Evolutionary conservation across 2,329 filamentous ascomycete species (phyloP), one percentile per base, ranked within the genome.

Genomic region (Pseudopyrenochaeta lycopersici): DNA sequence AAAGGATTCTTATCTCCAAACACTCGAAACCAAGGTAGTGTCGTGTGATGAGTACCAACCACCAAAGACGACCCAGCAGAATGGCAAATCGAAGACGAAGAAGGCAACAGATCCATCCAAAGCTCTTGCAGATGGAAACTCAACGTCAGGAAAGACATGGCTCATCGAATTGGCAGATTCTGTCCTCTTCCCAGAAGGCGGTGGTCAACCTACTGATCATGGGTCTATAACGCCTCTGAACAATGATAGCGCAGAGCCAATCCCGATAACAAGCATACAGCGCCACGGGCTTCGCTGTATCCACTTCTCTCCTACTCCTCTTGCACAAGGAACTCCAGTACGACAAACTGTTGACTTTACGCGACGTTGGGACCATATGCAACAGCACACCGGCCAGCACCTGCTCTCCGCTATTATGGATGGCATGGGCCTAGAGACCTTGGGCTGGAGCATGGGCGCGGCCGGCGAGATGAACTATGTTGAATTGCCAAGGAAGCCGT

Each of bases 271-370:
- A 18, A 70, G 57, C 40, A 60, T 73, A 18, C 67, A 73, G 46
- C 67, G 70, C 18, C 70, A 72, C 45, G 70, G 85, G 79, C 68
- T 97, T 85, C 29, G 82, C 80, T 59, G 87, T 80, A 59, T 91
- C 70, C 0, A 89, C 89, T 23, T 89, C 90, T 94, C 93, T 94
- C 38, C 93, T 90, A 68, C 92, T 94, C 12, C 92, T 89, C 86
- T 97, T 92, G 18, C 96, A 81, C 0, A 94, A 90, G 40, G 93
- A 84, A 71, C 63, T 5, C 51, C 52, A 15, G 68, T 74, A 3
- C 58, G 50, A 10, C 71, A 74, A 52, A 60, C 57, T 4, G 60
- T 74, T 41, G 62, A 72, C 42, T 73, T 70, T 42, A 40, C 56
- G 3, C 63, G 71, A 10, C 62, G 70, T 40, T 73, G 68, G 67